Evolutionary conservation across 805 yeast genomes (phyloP).

Genomic region (Hyphopichia homilentoma): DNA sequence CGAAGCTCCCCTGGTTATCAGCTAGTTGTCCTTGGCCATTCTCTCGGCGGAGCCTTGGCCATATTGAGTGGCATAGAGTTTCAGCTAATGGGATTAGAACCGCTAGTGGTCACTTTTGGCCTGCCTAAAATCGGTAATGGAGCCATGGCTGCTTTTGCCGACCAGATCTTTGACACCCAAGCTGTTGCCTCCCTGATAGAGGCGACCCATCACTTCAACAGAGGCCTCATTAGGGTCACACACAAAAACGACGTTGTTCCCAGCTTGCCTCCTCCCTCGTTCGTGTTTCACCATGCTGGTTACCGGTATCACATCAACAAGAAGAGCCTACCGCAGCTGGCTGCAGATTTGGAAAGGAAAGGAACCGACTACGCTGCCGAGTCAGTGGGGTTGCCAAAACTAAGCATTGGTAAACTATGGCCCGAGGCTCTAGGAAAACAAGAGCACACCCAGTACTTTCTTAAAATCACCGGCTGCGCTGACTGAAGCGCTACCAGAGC

Average conservation of each 20-base stretch:
- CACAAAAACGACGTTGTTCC: conserved; percentile 62
- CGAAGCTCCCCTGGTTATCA: conserved; percentile 44
- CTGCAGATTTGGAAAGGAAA: conserved; percentile 12
- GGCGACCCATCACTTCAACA: conserved; percentile 17
- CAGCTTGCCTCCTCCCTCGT: conserved; percentile 48
- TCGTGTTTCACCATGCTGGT: conserved; percentile 45
- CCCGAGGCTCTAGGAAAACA: conserved; percentile 20
- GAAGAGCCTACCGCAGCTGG: conserved; percentile 33
- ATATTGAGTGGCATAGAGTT: conserved; percentile 61
- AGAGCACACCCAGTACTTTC: conserved; percentile 30
- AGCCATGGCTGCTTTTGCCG: conserved; percentile 48
- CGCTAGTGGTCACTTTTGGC: conserved; percentile 57
- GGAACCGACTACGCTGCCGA: conserved; percentile 4
- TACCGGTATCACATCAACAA: conserved; percentile 45
- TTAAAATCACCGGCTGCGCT: conserved; percentile 27
- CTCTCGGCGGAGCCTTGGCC: conserved; percentile 73
- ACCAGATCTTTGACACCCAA: conserved; percentile 42
- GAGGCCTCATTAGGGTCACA: conserved; percentile 51
- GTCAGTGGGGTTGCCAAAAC: not conserved
- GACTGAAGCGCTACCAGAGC: too few species aligned
- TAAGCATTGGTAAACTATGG: conserved; percentile 15
- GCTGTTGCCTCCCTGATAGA: conserved; percentile 18
- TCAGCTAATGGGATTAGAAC: conserved; percentile 48
- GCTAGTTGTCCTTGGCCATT: conserved; percentile 64
- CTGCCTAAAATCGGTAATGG: conserved; percentile 63